These are phyloP conservation scores for Rhizophora apiculata DNA, from an alignment of 345 rosid species.

Conservation along the genomic window DNA sequence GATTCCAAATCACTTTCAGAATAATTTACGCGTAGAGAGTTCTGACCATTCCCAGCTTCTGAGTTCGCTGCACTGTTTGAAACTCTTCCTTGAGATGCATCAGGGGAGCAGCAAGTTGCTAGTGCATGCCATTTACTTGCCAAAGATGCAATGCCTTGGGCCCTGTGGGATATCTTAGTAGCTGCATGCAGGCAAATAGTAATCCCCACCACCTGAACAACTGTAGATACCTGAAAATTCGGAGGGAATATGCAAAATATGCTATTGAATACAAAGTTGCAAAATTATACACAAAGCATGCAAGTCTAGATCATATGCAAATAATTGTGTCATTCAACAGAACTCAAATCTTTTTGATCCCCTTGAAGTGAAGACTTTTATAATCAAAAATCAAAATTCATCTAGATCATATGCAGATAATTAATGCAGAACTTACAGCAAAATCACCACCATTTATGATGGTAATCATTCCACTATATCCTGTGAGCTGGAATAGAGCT, in stretches of 20 bases:
- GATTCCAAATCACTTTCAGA: conserved; percentile 91
- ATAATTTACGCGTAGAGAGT: conserved; percentile 32
- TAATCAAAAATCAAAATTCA: neutral
- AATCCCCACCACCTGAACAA: conserved; percentile 83
- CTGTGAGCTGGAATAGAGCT: conserved; percentile 76
- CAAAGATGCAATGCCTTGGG: conserved; percentile 62
- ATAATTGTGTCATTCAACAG: no score
- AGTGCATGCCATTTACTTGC: conserved; percentile 91
- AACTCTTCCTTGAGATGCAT: conserved; percentile 43
- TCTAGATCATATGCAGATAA: conserved; percentile 2
- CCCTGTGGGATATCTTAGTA: conserved; percentile 84
- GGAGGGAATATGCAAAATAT: neutral
- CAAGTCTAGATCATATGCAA: no score
- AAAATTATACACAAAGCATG: conserved; percentile 2
- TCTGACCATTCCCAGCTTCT: conserved; percentile 32
- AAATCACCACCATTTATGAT: conserved; percentile 78
- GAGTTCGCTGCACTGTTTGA: conserved; percentile 48
- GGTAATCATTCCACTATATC: conserved; percentile 58
- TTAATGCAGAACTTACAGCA: conserved; percentile 50
- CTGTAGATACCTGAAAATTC: conserved; percentile 59
- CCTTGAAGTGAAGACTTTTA: neutral
- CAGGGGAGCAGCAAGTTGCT: conserved; percentile 55
- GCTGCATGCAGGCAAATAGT: conserved; percentile 83
- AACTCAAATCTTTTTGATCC: no score
- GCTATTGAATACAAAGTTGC: no score